Base-by-base conservation (phyloP, 306 rosid genomes). In the Vicia sativa region DNA sequence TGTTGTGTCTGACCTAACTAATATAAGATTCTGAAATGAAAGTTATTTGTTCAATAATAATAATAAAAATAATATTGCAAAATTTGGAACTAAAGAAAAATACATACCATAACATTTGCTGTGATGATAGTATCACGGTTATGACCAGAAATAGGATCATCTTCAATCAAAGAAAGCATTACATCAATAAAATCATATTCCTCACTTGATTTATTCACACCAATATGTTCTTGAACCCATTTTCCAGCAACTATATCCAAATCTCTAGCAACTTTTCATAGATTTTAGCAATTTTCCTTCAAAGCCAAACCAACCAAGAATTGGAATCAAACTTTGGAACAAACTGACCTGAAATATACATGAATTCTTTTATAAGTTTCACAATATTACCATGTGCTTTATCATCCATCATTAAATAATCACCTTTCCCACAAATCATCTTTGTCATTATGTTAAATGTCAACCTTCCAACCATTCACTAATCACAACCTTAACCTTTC, bases 1-100 rank as follows among this genome's bases (percentile, higher is more conserved):
- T 58, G 86, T 82, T 15, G 85, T 77, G 38, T 85, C 87, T 6
- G 85, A 78, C 2, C 89, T 86, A 1, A 86, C 89, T 70, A 84
- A 14, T 57, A 87, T 84, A 0, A 87, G 79, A 71, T 0, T 84
- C 89, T 87, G 49, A 25, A 72, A 10, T 42, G 0, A 18, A 74
- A 18, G 6, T 34, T 1, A 42, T 15, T 34, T 15, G 16, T 50
- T 50, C n/a, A n/a, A n/a, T n/a, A n/a, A n/a, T n/a, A n/a, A n/a
- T n/a, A n/a, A n/a, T n/a, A 42, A 42, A 12, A 1, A 37, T 19
- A 53, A 54, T 1, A n/a, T 11, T 18, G 16, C 9, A 38, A 0
- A 50, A 18, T 4, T 49, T 3, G n/a, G n/a, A n/a, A 3, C 16
- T 0, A 45, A 26, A n/a, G n/a, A 55, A 58, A 62, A 74, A 56